Percentiles rank a stretch among this genome's conserved stretches.
phyloP scores from a whole-genome alignment of 306 rosid genomes.

The Cicer judaicum region DNA sequence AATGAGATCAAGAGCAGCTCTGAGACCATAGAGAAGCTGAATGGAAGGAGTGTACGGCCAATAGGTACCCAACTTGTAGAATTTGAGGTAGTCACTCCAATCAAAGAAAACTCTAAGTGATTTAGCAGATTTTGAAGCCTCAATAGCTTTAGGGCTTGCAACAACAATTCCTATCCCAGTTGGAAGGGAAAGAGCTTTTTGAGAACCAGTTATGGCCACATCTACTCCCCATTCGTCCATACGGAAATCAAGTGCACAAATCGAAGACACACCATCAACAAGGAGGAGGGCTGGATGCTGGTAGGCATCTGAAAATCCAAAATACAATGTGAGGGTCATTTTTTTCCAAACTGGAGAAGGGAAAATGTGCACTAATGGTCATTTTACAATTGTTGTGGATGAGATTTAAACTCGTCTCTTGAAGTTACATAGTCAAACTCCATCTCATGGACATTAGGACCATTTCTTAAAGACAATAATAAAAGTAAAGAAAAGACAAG shows the following conservation, averaged over 20 bases:
- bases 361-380: too few species aligned
- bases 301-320: slow-evolving; percentile 69
- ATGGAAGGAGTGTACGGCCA: slow-evolving; percentile 99
- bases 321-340: slow-evolving; percentile 35
- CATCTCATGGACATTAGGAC: too few species aligned
- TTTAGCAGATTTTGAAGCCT: slow-evolving; percentile 81
- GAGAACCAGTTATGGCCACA: slow-evolving; percentile 98
- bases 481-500: background rate
- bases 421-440: too few species aligned
- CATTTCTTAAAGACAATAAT: background rate
- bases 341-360: too few species aligned
- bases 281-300: slow-evolving; percentile 93
- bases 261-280: slow-evolving; percentile 98
- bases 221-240: slow-evolving; percentile 99
- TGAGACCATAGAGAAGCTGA: slow-evolving; percentile 86
- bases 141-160: slow-evolving; percentile 92
- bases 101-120: slow-evolving; percentile 95
- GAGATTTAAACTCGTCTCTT: too few species aligned
- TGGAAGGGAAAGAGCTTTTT: slow-evolving; percentile 98
- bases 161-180: slow-evolving; percentile 92
- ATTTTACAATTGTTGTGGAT: too few species aligned
- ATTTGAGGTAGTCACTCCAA: slow-evolving; percentile 93
- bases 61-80: slow-evolving; percentile 85
- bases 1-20: slow-evolving; percentile 88
- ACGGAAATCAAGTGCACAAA: slow-evolving; percentile 96